Percentiles rank a stretch among this genome's conserved stretches.
phyloP scores from a whole-genome alignment of 176 grass and related monocot species.

The Luzula sylvatica region DNA sequence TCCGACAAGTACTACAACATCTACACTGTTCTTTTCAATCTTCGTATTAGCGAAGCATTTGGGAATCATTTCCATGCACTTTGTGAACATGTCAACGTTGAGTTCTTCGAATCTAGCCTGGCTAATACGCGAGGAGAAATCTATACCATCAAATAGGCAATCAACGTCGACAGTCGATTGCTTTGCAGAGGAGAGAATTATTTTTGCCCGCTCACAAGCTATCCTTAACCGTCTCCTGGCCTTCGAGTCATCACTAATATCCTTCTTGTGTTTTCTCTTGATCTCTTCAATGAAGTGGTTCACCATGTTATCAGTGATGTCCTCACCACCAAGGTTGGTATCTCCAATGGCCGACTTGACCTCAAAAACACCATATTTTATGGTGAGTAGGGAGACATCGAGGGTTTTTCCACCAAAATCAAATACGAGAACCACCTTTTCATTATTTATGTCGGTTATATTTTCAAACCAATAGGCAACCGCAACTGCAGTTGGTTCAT shows the following conservation, averaged over 20 bases:
- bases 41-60: constrained; percentile 23
- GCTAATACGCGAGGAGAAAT: constrained; percentile 28
- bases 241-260: constrained; percentile 17
- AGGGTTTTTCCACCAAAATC: constrained; percentile 32
- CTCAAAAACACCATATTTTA: constrained; percentile 25
- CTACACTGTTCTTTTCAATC: constrained; percentile 28
- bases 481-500: too few relatives aligned
- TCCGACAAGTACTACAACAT: constrained; percentile 22
- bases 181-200: constrained; percentile 21
- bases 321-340: constrained; percentile 28
- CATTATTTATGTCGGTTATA: not conserved
- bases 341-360: constrained; percentile 31
- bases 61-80: constrained; percentile 28
- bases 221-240: constrained; percentile 20
- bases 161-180: constrained; percentile 27
- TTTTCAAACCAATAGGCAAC: constrained; percentile 6
- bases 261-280: constrained; percentile 21
- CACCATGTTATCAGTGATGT: constrained; percentile 18
- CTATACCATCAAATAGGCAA: constrained; percentile 26
- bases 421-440: constrained; percentile 26
- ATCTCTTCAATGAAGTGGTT: constrained; percentile 25
- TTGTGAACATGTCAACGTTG: constrained; percentile 28
- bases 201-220: constrained; percentile 24
- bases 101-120: constrained; percentile 31
- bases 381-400: constrained; percentile 33